Percentiles rank a stretch among this genome's conserved stretches.
Conservation (phyloP, 192 early-diverging fungal genomes). For the Linderina pennispora region DNA sequence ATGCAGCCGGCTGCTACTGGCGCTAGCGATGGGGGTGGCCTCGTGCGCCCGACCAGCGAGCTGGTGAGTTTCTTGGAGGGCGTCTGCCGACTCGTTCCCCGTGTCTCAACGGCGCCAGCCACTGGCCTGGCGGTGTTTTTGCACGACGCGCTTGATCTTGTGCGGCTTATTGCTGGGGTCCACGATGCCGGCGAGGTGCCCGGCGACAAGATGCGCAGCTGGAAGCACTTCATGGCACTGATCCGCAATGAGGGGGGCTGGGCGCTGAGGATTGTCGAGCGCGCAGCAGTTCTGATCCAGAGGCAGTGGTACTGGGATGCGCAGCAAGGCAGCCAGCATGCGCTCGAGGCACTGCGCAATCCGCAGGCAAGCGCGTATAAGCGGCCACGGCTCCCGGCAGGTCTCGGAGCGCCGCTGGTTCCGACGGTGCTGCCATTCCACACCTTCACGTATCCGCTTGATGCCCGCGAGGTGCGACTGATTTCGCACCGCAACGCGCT, state of each 20-base stretch:
- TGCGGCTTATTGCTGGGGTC: conserved; percentile 2
- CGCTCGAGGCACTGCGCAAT: conserved; percentile 6
- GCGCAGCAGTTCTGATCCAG: conserved; percentile 53
- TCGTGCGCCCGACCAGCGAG: conserved; percentile 14
- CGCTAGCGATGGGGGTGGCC: conserved; percentile 7
- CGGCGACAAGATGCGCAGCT: conserved; percentile 3
- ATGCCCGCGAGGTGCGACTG: conserved; percentile 74
- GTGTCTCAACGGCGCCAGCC: conserved; percentile 3
- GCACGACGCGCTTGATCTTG: conserved; percentile 10
- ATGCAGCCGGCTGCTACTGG: conserved; percentile 4
- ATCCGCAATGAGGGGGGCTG: conserved; percentile 68
- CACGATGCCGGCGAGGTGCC: neutral
- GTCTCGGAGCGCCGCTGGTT: conserved; percentile 54
- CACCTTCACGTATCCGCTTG: conserved; percentile 89
- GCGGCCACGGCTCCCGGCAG: conserved; percentile 48
- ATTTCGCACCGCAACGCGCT: conserved; percentile 83
- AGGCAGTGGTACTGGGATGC: conserved; percentile 59
- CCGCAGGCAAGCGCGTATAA: conserved; percentile 15
- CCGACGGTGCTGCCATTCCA: conserved; percentile 92
- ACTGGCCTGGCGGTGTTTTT: conserved; percentile 19
- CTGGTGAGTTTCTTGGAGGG: conserved; percentile 25
- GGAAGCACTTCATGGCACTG: conserved; percentile 20
- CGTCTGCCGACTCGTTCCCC: conserved; percentile 22
- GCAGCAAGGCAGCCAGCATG: conserved; percentile 9
- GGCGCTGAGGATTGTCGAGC: conserved; percentile 60